Percentiles rank a stretch among this genome's conserved stretches.
Evolutionary conservation across 176 grass and related monocot species (phyloP).

Genomic region (Chloris gayana): DNA sequence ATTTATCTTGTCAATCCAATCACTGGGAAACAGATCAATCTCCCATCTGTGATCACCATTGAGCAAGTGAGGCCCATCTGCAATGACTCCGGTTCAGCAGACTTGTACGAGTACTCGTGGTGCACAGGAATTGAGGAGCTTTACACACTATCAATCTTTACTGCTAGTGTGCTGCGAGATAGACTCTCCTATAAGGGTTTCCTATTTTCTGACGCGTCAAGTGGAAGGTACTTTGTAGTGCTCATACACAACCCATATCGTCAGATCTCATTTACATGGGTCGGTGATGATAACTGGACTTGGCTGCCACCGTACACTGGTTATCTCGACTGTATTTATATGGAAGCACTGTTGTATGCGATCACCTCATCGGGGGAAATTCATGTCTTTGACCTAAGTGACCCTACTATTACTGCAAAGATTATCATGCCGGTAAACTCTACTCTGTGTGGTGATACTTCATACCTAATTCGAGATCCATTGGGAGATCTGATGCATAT

Average conservation of each 20-base stretch:
- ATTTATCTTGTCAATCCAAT: not conserved
- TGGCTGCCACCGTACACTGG: not conserved
- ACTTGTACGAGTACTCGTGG: not conserved
- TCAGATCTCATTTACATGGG: not conserved
- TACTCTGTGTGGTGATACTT: not conserved
- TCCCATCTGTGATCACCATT: not conserved
- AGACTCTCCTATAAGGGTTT: not conserved
- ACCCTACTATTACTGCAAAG: not conserved
- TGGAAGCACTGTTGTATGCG: not conserved
- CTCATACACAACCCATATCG: not conserved
- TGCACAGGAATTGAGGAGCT: not conserved
- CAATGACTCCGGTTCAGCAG: not conserved
- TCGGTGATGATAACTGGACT: not conserved
- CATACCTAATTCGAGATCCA: not conserved
- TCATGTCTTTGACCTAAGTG: not conserved
- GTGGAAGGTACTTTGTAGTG: not conserved
- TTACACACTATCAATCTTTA: not conserved
- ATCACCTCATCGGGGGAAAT: not conserved
- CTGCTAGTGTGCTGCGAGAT: not conserved
- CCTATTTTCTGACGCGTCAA: not conserved
- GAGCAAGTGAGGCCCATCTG: not conserved
- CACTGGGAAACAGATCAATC: not conserved
- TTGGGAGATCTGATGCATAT: not conserved
- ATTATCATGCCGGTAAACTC: not conserved
- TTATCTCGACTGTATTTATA: not conserved